Percentiles rank a stretch among this genome's conserved stretches.
Conservation (phyloP, 192 early-diverging fungal genomes). For the Haplosporangium gracile region DNA sequence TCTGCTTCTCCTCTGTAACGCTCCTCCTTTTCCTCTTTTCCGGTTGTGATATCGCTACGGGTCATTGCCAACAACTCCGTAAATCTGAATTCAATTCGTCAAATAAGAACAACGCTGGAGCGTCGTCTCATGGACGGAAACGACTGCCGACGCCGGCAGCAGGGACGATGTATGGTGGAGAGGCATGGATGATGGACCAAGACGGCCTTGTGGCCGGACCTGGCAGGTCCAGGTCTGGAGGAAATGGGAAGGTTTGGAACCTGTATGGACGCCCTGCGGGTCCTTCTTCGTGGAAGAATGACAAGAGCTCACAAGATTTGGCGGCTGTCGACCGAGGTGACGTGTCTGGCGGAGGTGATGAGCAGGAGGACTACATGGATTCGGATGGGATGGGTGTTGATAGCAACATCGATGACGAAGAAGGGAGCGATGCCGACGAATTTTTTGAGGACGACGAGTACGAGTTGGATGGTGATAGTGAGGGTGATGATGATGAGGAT, state of each 20-base stretch:
- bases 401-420: background rate
- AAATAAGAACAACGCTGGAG: background rate
- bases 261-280: background rate
- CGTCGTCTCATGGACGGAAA: background rate
- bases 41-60: constrained; percentile 44
- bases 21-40: constrained; percentile 33
- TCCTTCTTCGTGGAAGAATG: background rate
- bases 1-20: constrained; percentile 37
- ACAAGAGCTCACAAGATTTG: background rate
- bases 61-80: constrained; percentile 18
- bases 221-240: background rate
- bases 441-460: background rate
- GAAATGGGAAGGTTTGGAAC: background rate
- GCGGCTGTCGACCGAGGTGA: background rate
- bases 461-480: background rate
- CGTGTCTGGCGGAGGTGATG: background rate
- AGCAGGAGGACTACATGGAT: background rate
- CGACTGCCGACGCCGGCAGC: background rate
- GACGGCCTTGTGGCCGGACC: background rate
- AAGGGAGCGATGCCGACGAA: background rate
- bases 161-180: constrained; percentile 10
- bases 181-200: constrained; percentile 7
- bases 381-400: background rate
- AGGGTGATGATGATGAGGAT: background rate
- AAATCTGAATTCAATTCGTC: background rate